Percentiles rank a stretch among this genome's conserved stretches.
These are phyloP conservation scores for Backusella parvicylindrica DNA, from an alignment of 192 early-diverging fungal species.

Conservation along the genomic window DNA sequence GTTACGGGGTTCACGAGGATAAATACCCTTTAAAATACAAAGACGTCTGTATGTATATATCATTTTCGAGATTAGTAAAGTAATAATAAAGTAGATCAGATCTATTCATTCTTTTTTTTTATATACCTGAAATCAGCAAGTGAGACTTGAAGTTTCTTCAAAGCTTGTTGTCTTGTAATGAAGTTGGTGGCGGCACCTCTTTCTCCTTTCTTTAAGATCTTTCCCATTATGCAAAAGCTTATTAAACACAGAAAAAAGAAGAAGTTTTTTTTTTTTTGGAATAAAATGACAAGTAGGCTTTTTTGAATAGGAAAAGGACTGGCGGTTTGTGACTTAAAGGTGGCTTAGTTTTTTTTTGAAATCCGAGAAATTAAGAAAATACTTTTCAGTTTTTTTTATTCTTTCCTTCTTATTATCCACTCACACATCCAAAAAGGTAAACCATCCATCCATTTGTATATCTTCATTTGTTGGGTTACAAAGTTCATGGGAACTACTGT, in stretches of 20 bases:
- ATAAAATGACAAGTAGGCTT: slow-evolving; percentile 12
- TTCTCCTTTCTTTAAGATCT: slow-evolving; percentile 80
- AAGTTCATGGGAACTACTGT: slow-evolving; percentile 1
- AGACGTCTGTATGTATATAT: no score
- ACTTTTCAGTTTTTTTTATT: neutral
- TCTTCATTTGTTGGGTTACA: slow-evolving; percentile 8
- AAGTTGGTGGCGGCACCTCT: slow-evolving; percentile 88
- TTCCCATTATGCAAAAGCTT: slow-evolving; percentile 47
- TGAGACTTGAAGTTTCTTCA: slow-evolving; percentile 92
- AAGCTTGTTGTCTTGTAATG: slow-evolving; percentile 83
- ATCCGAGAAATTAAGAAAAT: no score
- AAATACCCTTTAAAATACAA: slow-evolving; percentile 98
- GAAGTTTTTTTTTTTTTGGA: slow-evolving; percentile 9
- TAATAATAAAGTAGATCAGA: neutral
- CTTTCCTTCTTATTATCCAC: neutral
- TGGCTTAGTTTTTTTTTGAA: neutral
- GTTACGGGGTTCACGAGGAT: slow-evolving; percentile 93
- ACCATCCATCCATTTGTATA: slow-evolving; percentile 15
- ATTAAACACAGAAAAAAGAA: neutral
- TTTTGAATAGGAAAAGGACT: neutral
- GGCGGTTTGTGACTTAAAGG: neutral
- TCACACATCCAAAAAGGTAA: neutral
- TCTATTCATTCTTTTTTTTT: neutral
- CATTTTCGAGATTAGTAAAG: neutral
- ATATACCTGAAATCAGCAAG: slow-evolving; percentile 93